Evolutionary conservation across 2,329 filamentous ascomycete species (phyloP).

Genomic region (Fusarium sp.): DNA sequence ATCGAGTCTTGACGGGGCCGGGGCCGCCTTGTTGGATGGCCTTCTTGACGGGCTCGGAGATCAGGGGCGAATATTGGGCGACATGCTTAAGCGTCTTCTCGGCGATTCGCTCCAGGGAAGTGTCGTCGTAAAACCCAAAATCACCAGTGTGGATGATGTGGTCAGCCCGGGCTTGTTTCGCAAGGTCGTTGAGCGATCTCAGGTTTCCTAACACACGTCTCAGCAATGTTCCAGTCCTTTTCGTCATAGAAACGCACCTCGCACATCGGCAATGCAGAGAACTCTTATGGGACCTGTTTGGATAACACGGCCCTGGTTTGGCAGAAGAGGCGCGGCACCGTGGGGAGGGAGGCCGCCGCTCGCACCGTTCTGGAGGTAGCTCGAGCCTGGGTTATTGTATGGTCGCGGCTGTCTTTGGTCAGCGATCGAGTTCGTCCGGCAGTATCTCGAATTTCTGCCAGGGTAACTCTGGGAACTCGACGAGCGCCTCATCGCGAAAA

Average conservation of each 20-base stretch:
- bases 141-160: conserved; percentile 99
- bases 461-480: background rate
- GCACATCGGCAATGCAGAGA: conserved; percentile 78
- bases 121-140: conserved; percentile 98
- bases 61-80: conserved; percentile 95
- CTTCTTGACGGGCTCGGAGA: conserved; percentile 81
- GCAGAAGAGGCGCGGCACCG: conserved; percentile 73
- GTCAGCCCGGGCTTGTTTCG: conserved; percentile 92
- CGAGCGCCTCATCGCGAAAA: conserved; percentile 17
- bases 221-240: conserved; percentile 34
- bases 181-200: conserved; percentile 94
- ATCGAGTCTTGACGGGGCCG: conserved; percentile 87
- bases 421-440: conserved; percentile 31
- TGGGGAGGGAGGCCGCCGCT: conserved; percentile 63
- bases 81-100: conserved; percentile 99
- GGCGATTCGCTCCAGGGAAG: conserved; percentile 94
- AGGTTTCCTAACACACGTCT: conserved; percentile 79
- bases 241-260: conserved; percentile 62
- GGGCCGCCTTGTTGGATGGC: conserved; percentile 73
- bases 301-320: conserved; percentile 75
- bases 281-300: conserved; percentile 75
- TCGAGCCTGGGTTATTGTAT: conserved; percentile 65
- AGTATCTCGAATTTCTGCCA: background rate
- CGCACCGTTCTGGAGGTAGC: conserved; percentile 74
- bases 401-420: conserved; percentile 53